phyloP scores from a whole-genome alignment of 2,329 filamentous ascomycete genomes.

The Zasmidium angulare region DNA sequence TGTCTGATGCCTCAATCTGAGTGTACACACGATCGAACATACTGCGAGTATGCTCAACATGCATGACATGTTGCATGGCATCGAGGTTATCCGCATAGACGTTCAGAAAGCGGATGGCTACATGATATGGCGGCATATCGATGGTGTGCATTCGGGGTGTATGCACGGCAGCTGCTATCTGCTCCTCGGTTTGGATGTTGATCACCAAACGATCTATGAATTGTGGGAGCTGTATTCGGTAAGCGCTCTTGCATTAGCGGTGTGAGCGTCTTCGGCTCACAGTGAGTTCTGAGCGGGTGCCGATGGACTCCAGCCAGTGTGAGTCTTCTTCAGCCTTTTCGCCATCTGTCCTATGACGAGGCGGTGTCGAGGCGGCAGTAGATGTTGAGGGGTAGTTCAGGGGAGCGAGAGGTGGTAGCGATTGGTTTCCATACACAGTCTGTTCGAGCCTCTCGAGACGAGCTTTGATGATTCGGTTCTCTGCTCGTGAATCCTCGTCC shows the following conservation, averaged over 20 bases:
- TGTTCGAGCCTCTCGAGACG: constrained; percentile 22
- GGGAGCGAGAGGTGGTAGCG: neutral
- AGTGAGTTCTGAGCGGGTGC: constrained; percentile 2
- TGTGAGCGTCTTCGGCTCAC: neutral
- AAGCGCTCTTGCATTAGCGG: neutral
- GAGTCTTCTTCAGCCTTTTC: constrained; percentile 16
- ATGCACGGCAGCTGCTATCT: neutral
- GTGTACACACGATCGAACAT: constrained; percentile 20
- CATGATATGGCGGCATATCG: constrained; percentile 18
- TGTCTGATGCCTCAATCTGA: constrained; percentile 5
- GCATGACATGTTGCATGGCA: constrained; percentile 28
- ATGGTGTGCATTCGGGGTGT: constrained; percentile 12
- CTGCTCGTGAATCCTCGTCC: constrained; percentile 14
- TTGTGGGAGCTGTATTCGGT: constrained; percentile 4
- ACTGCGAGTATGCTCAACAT: constrained; percentile 19
- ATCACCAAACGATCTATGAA: constrained; percentile 9
- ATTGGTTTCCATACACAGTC: constrained; percentile 12
- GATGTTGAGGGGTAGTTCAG: neutral
- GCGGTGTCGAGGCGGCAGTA: neutral
- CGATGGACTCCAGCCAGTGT: constrained; percentile 15
- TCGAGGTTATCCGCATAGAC: constrained; percentile 24
- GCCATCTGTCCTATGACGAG: constrained; percentile 7
- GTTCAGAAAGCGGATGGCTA: constrained; percentile 20
- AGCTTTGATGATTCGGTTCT: constrained; percentile 20
- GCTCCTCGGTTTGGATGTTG: constrained; percentile 11